Evolutionary conservation across 2,329 filamentous ascomycete species (phyloP), one percentile per base, ranked within the genome.

Genomic region (Achaetomium macrosporum): DNA sequence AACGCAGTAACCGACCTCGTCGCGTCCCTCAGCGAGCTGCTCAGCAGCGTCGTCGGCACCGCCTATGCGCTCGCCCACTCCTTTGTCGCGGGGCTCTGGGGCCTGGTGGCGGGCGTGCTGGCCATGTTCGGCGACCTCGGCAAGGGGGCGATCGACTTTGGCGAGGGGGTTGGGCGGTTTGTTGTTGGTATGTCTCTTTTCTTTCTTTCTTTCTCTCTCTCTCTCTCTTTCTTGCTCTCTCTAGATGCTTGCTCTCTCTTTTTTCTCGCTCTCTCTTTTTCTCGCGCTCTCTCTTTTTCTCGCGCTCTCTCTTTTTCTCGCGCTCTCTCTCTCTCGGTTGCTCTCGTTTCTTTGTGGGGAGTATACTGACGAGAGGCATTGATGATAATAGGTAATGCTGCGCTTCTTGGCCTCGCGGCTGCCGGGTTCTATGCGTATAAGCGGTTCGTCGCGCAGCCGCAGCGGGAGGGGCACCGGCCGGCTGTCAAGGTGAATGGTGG

Each of bases 331-430:
- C n/a, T n/a, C n/a, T n/a, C n/a, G n/a, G n/a, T n/a, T n/a, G n/a
- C n/a, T n/a, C n/a, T n/a, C n/a, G n/a, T n/a, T n/a, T n/a, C n/a
- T n/a, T n/a, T n/a, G n/a, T n/a, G n/a, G n/a, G n/a, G n/a, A n/a
- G 19, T 25, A 16, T 2, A 16, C 33, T 47, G 30, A 42, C 47
- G 25, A 15, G 17, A 3, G 3, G 8, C 29, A n/a, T 25, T 10
- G 37, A 30, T 64, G 62, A 57, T 44, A 65, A 64, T 57, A 60
- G 16, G 57, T 61, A 47, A 54, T 69, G 2, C 57, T 69, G 19
- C 66, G 61, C n/a, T 57, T 68, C 35, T 25, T 4, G 25, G 25
- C 7, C 57, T 69, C 13, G 65, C 54, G 7, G 65, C 65, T 16
- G 59, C 57, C 3, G 61, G 42, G 12, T 37, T n/a, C 16, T 64